These are phyloP conservation scores for Aureobasidium zeae DNA, from an alignment of 2,329 filamentous ascomycete genomes.

Conservation along the genomic window DNA sequence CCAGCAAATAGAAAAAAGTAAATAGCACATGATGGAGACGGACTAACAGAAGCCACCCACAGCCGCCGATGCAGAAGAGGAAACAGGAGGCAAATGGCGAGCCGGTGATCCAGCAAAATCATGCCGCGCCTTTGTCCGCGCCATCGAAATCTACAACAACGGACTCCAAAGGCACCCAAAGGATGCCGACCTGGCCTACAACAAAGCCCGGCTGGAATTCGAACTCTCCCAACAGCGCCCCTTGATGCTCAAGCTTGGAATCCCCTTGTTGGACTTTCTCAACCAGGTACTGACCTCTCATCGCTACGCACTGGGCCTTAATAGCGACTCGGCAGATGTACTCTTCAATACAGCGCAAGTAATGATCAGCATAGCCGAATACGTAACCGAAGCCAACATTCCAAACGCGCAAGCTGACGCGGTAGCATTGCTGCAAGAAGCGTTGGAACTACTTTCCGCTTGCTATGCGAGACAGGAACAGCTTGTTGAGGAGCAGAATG, in stretches of 20 bases:
- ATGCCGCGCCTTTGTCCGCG: constrained; percentile 52
- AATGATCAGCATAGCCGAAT: constrained; percentile 56
- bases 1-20: too few relatives aligned
- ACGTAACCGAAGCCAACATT: constrained; percentile 44
- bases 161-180: constrained; percentile 51
- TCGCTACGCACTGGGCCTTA: constrained; percentile 49
- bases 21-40: too few relatives aligned
- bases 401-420: constrained; percentile 39
- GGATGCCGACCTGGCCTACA: constrained; percentile 64
- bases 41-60: neutral
- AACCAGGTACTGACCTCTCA: constrained; percentile 55
- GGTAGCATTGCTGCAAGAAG: constrained; percentile 49
- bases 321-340: constrained; percentile 55
- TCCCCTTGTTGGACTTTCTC: constrained; percentile 46
- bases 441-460: constrained; percentile 49
- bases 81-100: constrained; percentile 65
- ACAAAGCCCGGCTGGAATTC: constrained; percentile 62
- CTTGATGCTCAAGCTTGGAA: constrained; percentile 50
- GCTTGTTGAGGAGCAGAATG: constrained; percentile 35
- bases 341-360: constrained; percentile 66
- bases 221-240: constrained; percentile 59
- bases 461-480: constrained; percentile 38
- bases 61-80: constrained; percentile 59
- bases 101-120: constrained; percentile 60
- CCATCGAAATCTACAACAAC: constrained; percentile 56